These are phyloP conservation scores for Cyclostephanos invisitatus DNA, from an alignment of 108 stramenopile genomes.

Conservation along the genomic window DNA sequence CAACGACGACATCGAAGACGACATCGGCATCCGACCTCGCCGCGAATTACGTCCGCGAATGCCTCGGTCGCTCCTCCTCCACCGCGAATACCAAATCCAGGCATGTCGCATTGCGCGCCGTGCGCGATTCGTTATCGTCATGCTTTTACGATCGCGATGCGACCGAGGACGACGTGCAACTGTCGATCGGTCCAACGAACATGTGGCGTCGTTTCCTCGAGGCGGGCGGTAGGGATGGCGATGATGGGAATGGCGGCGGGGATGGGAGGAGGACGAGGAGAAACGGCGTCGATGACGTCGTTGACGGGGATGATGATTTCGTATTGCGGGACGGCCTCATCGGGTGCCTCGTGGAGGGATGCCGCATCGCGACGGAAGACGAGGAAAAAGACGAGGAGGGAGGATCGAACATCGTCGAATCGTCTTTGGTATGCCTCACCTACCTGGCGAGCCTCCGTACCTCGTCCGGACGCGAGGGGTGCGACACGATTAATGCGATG, in stretches of 20 bases:
- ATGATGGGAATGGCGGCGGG: too few relatives aligned
- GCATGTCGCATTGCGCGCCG: neutral
- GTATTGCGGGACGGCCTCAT: neutral
- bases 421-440: constrained; percentile 11
- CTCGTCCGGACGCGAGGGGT: neutral
- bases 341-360: constrained; percentile 2
- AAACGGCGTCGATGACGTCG: neutral
- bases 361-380: neutral
- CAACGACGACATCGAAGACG: constrained; percentile 1
- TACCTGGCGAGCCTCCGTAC: constrained; percentile 6
- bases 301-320: neutral
- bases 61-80: constrained; percentile 6
- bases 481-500: too few relatives aligned
- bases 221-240: neutral
- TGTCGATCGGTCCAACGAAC: neutral
- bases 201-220: neutral
- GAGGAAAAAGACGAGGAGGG: constrained; percentile 1
- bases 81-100: too few relatives aligned
- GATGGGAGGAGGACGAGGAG: neutral
- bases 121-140: neutral
- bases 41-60: constrained; percentile 9
- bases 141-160: constrained; percentile 4
- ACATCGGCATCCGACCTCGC: constrained; percentile 20
- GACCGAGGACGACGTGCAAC: neutral
- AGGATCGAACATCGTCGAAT: neutral